A percentile compares a stretch with the other conserved stretches of the same genome.
Evolutionary conservation across 139 green algal species (phyloP).

Genomic region (Haematococcus lacustris): DNA sequence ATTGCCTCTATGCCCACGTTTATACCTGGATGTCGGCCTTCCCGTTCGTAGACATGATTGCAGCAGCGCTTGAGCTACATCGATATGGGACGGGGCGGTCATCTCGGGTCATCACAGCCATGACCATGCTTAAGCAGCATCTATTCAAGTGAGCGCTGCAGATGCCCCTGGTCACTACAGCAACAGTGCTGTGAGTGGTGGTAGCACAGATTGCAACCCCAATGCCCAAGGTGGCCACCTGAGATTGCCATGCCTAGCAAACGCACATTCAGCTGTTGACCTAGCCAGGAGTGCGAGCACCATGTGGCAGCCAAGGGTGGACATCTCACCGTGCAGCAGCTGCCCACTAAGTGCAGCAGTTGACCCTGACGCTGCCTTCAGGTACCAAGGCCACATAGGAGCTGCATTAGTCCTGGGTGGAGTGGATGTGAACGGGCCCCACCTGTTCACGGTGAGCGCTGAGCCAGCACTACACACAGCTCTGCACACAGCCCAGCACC

Average conservation of each 20-base stretch:
- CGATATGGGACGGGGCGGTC: slow-evolving; percentile 73
- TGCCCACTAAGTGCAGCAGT: no score
- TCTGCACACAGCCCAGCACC: no score
- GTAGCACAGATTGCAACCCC: no score
- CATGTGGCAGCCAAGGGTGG: no score
- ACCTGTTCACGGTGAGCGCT: slow-evolving; percentile 89
- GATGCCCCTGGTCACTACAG: no score
- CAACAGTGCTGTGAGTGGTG: no score
- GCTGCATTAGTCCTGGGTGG: slow-evolving; percentile 94
- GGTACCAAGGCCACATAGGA: slow-evolving; percentile 93
- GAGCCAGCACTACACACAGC: no score
- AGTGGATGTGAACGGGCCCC: slow-evolving; percentile 86
- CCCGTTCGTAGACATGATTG: slow-evolving; percentile 88
- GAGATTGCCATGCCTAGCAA: no score
- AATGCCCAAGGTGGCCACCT: no score
- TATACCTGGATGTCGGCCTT: not conserved
- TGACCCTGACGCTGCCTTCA: slow-evolving; percentile 23
- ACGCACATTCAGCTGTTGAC: no score
- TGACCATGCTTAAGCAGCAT: slow-evolving; percentile 95
- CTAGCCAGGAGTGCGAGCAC: no score
- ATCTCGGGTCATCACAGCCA: slow-evolving; percentile 81
- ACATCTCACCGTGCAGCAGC: no score
- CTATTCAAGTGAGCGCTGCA: slow-evolving; percentile 94
- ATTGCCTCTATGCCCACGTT: not conserved
- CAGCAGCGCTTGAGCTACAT: slow-evolving; percentile 85